These are phyloP conservation scores for Ceratobasidium sp. DNA, from an alignment of 1,284 basidiomycete genomes.

Conservation along the genomic window DNA sequence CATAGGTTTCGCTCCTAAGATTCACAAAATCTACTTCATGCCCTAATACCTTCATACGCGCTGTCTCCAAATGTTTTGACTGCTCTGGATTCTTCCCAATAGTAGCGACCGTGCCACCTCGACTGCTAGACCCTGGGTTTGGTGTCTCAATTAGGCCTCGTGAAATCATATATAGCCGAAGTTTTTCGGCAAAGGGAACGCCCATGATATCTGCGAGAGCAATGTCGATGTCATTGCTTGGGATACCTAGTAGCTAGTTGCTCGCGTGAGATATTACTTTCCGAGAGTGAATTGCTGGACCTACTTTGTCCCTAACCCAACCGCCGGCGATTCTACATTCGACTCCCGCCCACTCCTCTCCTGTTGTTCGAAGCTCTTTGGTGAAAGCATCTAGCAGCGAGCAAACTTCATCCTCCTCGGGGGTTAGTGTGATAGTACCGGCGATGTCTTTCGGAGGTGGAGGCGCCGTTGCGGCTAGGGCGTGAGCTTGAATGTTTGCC, in stretches of 20 bases:
- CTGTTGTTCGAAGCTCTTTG: conserved; percentile 61
- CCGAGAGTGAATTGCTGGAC: conserved; percentile 47
- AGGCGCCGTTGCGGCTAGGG: conserved; percentile 26
- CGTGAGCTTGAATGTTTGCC: conserved; percentile 10
- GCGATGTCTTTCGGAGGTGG: conserved; percentile 47
- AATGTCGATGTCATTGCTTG: conserved; percentile 95
- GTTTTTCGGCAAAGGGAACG: conserved; percentile 85
- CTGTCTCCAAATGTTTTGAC: conserved; percentile 98
- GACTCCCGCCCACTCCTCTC: conserved; percentile 65
- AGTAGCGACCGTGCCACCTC: conserved; percentile 63
- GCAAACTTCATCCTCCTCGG: conserved; percentile 71
- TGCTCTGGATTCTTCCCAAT: conserved; percentile 97
- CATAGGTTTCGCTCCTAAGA: conserved; percentile 92
- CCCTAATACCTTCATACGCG: conserved; percentile 86
- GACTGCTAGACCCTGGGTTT: neutral
- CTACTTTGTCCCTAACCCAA: conserved; percentile 97
- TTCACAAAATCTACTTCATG: conserved; percentile 96
- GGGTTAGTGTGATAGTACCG: conserved; percentile 61
- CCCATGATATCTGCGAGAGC: conserved; percentile 93
- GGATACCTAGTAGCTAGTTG: conserved; percentile 80
- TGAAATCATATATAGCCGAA: conserved; percentile 76
- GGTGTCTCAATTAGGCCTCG: conserved; percentile 49
- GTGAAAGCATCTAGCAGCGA: conserved; percentile 78
- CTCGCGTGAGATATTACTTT: conserved; percentile 37
- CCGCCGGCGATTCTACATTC: conserved; percentile 92